A percentile compares a stretch with the other conserved stretches of the same genome.
These are phyloP conservation scores for Epichloe bromicola DNA, from an alignment of 2,329 filamentous ascomycete species.

Conservation along the genomic window DNA sequence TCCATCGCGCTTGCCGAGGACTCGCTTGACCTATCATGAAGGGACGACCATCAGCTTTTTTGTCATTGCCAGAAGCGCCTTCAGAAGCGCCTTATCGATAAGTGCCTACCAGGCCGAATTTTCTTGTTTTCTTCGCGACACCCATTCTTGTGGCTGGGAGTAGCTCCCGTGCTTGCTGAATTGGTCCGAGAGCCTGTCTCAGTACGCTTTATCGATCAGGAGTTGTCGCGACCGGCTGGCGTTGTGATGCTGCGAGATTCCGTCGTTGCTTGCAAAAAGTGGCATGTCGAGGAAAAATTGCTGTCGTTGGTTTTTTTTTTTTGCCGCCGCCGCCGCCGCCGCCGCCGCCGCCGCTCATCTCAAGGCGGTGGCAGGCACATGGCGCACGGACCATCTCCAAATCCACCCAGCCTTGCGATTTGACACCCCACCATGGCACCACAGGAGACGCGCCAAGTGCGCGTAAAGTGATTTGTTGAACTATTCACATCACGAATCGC, in stretches of 20 bases:
- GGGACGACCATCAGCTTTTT: slow-evolving; percentile 2
- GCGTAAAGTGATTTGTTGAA: slow-evolving; percentile 22
- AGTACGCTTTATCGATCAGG: too few relatives aligned
- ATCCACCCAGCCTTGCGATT: background rate
- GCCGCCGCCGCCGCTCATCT: slow-evolving; percentile 3
- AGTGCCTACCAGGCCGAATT: slow-evolving; percentile 57
- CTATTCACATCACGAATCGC: slow-evolving; percentile 11
- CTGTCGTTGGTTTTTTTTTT: slow-evolving; percentile 1
- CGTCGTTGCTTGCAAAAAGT: background rate
- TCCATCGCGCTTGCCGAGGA: slow-evolving; percentile 71
- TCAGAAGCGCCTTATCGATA: slow-evolving; percentile 18
- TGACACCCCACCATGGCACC: background rate
- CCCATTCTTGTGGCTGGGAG: slow-evolving; percentile 48
- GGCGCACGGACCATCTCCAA: slow-evolving; percentile 16
- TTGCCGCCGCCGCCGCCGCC: background rate
- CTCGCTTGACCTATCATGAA: slow-evolving; percentile 52
- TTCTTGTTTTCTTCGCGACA: slow-evolving; percentile 78
- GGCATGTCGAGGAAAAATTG: slow-evolving; percentile 7
- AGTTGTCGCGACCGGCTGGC: background rate
- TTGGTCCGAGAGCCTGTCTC: background rate
- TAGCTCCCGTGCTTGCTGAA: background rate
- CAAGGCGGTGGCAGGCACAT: slow-evolving; percentile 15
- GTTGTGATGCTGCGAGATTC: background rate
- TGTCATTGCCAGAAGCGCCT: too few relatives aligned
- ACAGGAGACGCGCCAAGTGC: slow-evolving; percentile 22